A percentile compares a stretch with the other conserved stretches of the same genome.
Conservation (phyloP, 1,139 yeast genomes). For the Geotrichum europaeum region DNA sequence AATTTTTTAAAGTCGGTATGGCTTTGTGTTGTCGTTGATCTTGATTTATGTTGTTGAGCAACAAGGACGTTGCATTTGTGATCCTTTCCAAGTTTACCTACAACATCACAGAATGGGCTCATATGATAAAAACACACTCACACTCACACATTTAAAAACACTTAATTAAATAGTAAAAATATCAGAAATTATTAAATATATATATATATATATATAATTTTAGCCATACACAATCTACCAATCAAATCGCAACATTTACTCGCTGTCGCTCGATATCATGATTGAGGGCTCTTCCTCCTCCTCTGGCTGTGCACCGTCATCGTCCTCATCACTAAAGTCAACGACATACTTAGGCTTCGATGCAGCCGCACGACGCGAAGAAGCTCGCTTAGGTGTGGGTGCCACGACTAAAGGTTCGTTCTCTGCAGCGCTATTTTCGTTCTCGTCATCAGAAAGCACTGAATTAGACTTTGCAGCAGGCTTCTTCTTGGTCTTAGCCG, state of each 20-base stretch:
- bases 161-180: too few relatives aligned
- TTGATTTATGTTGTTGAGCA: not conserved
- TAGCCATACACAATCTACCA: not conserved
- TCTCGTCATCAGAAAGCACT: not conserved
- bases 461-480: not conserved
- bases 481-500: not conserved
- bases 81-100: not conserved
- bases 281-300: slow-evolving; percentile 8
- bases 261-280: not conserved
- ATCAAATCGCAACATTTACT: not conserved
- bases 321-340: not conserved
- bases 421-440: not conserved
- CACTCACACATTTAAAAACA: not conserved
- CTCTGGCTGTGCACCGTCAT: slow-evolving; percentile 5
- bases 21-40: not conserved
- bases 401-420: not conserved
- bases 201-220: not conserved
- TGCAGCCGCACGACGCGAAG: slow-evolving; percentile 10
- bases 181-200: not conserved
- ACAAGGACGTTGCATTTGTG: not conserved
- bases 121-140: not conserved
- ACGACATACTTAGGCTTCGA: slow-evolving; percentile 9
- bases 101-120: too few relatives aligned
- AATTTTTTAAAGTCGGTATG: not conserved
- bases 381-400: not conserved